Evolutionary conservation across 2,329 filamentous ascomycete species (phyloP).

Genomic region (Aspergillus fischeri): DNA sequence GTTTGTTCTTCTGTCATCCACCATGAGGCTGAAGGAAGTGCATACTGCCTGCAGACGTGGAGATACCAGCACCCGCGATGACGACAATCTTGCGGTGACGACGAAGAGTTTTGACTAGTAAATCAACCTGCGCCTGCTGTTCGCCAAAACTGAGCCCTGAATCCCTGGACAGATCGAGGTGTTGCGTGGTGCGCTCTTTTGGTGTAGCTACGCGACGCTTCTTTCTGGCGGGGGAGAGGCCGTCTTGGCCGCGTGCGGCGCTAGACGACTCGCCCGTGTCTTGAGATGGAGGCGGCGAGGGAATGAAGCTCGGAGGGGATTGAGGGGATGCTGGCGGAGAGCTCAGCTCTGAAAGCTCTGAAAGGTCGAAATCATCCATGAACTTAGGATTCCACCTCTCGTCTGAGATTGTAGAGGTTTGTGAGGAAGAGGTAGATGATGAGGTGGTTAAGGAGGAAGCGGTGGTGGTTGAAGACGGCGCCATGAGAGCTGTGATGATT

Average conservation of each 20-base stretch:
- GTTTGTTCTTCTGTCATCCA: constrained; percentile 7
- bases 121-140: constrained; percentile 61
- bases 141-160: constrained; percentile 35
- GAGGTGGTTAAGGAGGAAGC: constrained; percentile 3
- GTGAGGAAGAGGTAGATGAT: constrained; percentile 9
- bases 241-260: constrained; percentile 49
- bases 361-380: constrained; percentile 32
- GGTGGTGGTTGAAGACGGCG: constrained; percentile 10
- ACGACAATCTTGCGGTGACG: constrained; percentile 96
- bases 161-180: constrained; percentile 62
- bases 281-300: constrained; percentile 43
- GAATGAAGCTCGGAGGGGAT: constrained; percentile 36
- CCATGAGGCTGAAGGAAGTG: constrained; percentile 26
- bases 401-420: neutral
- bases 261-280: constrained; percentile 30
- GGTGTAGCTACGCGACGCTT: constrained; percentile 61
- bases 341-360: constrained; percentile 39
- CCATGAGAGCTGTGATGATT: constrained; percentile 7
- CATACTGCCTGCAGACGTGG: constrained; percentile 87
- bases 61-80: constrained; percentile 93
- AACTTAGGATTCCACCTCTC: constrained; percentile 8
- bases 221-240: constrained; percentile 71
- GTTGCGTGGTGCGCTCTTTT: constrained; percentile 72
- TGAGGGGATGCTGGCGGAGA: constrained; percentile 38
- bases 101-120: constrained; percentile 69